Evolutionary conservation across 2,329 filamentous ascomycete species (phyloP).

Genomic region (Ceratocystis diversiconidia): DNA sequence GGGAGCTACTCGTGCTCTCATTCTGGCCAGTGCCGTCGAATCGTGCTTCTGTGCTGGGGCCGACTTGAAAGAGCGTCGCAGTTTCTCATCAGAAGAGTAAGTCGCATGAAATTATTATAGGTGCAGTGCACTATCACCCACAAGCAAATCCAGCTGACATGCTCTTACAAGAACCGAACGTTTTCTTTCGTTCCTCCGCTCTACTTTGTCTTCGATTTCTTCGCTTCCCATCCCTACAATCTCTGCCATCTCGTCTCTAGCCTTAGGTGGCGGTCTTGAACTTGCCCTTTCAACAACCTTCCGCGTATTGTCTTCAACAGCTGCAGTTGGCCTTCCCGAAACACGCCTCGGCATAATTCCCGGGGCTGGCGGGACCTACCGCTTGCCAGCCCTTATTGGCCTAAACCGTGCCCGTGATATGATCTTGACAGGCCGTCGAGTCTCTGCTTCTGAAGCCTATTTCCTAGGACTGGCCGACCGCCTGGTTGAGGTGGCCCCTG

Average conservation of each 20-base stretch:
- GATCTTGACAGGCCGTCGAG: conserved; percentile 76
- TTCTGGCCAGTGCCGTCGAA: conserved; percentile 76
- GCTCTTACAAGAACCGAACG: conserved; percentile 47
- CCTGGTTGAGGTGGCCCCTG: conserved; percentile 61
- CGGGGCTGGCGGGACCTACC: conserved; percentile 82
- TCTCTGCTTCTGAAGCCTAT: conserved; percentile 73
- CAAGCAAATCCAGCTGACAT: neutral
- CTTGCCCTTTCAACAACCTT: conserved; percentile 80
- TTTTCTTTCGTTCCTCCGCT: conserved; percentile 65
- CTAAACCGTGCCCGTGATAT: conserved; percentile 71
- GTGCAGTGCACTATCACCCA: too few species aligned
- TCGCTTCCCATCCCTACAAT: conserved; percentile 78
- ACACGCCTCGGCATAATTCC: conserved; percentile 89
- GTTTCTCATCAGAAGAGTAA: conserved; percentile 66
- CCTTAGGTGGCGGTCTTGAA: conserved; percentile 87
- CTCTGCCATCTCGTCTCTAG: conserved; percentile 68
- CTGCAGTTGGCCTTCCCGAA: conserved; percentile 72
- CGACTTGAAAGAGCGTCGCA: conserved; percentile 75
- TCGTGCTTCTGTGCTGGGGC: conserved; percentile 85
- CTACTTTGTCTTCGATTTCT: conserved; percentile 59
- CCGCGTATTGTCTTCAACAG: conserved; percentile 69
- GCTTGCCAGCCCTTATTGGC: conserved; percentile 71
- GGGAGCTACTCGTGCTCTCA: conserved; percentile 59
- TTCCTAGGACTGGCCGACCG: conserved; percentile 81
- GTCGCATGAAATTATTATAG: conserved; percentile 22